These are phyloP conservation scores for Sphaerobolus stellatus DNA, from an alignment of 1,284 basidiomycete species.

Conservation along the genomic window DNA sequence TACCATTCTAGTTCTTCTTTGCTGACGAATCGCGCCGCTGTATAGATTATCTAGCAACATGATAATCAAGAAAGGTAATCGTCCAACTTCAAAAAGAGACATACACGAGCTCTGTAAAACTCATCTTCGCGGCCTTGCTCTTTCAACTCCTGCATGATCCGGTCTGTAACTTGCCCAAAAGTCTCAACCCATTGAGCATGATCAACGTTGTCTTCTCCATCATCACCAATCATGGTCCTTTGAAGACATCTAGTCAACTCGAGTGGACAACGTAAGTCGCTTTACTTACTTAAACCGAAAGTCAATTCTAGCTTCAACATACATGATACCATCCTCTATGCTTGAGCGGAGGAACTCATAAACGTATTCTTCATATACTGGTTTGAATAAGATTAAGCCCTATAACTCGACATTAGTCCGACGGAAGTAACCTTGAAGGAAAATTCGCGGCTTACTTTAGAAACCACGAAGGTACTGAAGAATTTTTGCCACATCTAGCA, in stretches of 20 bases:
- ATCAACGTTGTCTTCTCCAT: conserved; percentile 54
- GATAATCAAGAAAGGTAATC: not conserved
- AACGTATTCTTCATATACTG: conserved; percentile 58
- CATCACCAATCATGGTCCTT: conserved; percentile 49
- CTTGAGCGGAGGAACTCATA: conserved; percentile 61
- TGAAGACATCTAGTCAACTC: no score
- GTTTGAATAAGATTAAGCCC: conserved; percentile 55
- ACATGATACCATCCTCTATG: conserved; percentile 71
- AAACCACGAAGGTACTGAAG: conserved; percentile 47
- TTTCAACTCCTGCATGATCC: conserved; percentile 54
- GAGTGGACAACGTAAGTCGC: no score
- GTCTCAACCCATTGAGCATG: conserved; percentile 62
- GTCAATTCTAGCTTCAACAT: conserved; percentile 68
- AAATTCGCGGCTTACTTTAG: conserved; percentile 44
- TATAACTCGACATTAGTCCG: no score
- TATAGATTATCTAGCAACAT: conserved; percentile 68
- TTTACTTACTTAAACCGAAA: no score
- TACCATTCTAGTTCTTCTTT: conserved; percentile 63
- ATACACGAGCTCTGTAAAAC: conserved; percentile 65
- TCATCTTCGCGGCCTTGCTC: conserved; percentile 52
- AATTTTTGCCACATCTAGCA: conserved; percentile 73
- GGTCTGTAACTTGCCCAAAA: conserved; percentile 55
- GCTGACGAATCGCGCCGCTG: conserved; percentile 58
- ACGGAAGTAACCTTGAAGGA: no score
- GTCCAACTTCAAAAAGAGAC: not conserved